Evolutionary conservation across 352 stramenopile genomes (phyloP), one percentile per base, ranked within the genome.

Genomic region (Albugo candida): DNA sequence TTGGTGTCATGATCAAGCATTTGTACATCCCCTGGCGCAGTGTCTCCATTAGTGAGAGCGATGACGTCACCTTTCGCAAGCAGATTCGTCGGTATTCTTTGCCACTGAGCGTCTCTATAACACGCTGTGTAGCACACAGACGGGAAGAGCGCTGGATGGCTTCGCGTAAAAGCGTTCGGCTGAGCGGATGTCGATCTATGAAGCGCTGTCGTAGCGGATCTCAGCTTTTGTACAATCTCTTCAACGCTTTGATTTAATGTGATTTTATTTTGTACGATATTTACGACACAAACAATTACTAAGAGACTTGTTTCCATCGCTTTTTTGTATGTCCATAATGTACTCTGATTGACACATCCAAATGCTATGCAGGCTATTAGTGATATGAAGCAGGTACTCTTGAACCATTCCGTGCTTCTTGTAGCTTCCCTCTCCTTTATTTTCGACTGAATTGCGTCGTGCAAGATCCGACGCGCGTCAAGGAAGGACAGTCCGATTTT

Each of bases 71-170:
- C 71, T 36, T 88, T 59, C 0, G 88, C 78, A 1, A 92, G 53
- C 31, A 92, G 56, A 52, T 88, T 92, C 71, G 83, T 87, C 2
- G 78, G 73, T 43, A 87, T 43, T 14, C 75, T 71, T 47, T 85
- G 72, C 78, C 78, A 91, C 46, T 83, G 65, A 42, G 44, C 68
- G 55, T 91, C 75, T 20, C 78, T 60, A 40, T 86, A 91, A 56
- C 74, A 87, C 13, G 75, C 70, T 14, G 83, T 65, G 49, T 83
- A 79, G 41, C 73, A 83, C 12, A 71, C 82, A 4, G 78, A 91
- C 13, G 78, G 78, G 47, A 83, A 57, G 39, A 91, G 52, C 18
- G 81, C 64, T n/a, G 62, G 65, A 1, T 66, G 55, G 45, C 41
- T 56, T n/a, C 48, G 3, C 43, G 43, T 42, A 35, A 35, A 18